These are phyloP conservation scores for Zelopaecilomyces penicillatus DNA, from an alignment of 2,329 filamentous ascomycete species.

Conservation along the genomic window DNA sequence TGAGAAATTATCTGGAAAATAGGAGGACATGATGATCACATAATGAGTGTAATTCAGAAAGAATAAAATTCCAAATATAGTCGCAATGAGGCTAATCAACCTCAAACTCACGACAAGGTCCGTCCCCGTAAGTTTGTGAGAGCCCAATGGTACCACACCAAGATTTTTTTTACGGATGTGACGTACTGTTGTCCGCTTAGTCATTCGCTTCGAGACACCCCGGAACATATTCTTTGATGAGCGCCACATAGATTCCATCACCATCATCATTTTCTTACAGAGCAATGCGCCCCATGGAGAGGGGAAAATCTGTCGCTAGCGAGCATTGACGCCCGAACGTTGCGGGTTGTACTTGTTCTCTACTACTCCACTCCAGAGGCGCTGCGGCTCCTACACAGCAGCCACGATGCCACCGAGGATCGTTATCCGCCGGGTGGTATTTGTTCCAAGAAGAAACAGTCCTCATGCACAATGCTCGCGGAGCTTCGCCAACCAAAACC, in stretches of 20 bases:
- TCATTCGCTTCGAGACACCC: no score
- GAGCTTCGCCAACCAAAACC: conserved; percentile 19
- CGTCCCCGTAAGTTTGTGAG: no score
- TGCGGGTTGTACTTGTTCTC: no score
- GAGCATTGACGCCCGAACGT: not conserved
- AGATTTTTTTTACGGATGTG: no score
- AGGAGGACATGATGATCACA: conserved; percentile 31
- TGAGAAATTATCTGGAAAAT: conserved; percentile 34
- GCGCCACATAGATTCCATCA: no score
- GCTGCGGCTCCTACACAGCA: conserved; percentile 7
- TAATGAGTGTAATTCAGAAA: conserved; percentile 2
- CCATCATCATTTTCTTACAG: no score
- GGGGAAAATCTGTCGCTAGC: no score
- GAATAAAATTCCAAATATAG: not conserved
- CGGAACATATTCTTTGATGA: no score
- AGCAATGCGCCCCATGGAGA: no score
- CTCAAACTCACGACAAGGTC: no score
- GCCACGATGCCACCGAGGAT: conserved; percentile 32
- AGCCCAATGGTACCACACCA: no score
- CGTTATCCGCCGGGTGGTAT: conserved; percentile 24
- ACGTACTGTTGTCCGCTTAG: no score
- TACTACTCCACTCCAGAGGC: not conserved
- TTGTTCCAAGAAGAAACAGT: conserved; percentile 7
- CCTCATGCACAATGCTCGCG: conserved; percentile 16
- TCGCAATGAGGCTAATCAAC: not conserved